Conservation (phyloP, 441 rosid genomes). For the Hura crepitans region DNA sequence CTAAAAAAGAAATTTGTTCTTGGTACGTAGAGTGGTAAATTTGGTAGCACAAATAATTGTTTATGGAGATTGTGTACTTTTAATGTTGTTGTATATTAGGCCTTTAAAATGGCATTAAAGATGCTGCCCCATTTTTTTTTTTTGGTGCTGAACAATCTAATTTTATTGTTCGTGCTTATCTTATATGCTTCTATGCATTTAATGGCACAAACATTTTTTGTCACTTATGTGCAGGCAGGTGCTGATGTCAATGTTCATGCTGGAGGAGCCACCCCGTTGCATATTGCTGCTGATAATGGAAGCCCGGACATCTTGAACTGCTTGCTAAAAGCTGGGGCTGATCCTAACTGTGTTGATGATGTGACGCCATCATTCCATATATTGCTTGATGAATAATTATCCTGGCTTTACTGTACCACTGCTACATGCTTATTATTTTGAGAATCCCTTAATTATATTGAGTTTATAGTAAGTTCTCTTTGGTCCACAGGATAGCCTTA, state of each 20-base stretch:
- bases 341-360: slow-evolving; percentile 72
- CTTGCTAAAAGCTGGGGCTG: slow-evolving; percentile 79
- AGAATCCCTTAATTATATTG: not conserved
- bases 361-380: slow-evolving; percentile 32
- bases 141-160: too few species aligned
- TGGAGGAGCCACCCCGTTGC: slow-evolving; percentile 93
- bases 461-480: not conserved
- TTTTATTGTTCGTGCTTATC: too few species aligned
- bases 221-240: slow-evolving; percentile 58
- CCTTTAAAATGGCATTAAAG: too few species aligned
- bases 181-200: slow-evolving; percentile 1
- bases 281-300: slow-evolving; percentile 81
- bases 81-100: too few species aligned
- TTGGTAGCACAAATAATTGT: not conserved
- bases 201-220: not conserved
- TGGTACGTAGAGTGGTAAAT: not conserved
- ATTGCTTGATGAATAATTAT: slow-evolving; percentile 3
- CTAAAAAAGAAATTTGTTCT: not conserved
- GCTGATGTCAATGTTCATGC: slow-evolving; percentile 69
- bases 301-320: slow-evolving; percentile 59
- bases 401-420: not conserved
- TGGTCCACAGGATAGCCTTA: slow-evolving; percentile 63
- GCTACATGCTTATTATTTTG: not conserved
- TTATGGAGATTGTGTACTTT: too few species aligned
- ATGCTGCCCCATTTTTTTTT: too few species aligned